Evolutionary conservation across 345 rosid species (phyloP).

Genomic region (Psidium guajava): DNA sequence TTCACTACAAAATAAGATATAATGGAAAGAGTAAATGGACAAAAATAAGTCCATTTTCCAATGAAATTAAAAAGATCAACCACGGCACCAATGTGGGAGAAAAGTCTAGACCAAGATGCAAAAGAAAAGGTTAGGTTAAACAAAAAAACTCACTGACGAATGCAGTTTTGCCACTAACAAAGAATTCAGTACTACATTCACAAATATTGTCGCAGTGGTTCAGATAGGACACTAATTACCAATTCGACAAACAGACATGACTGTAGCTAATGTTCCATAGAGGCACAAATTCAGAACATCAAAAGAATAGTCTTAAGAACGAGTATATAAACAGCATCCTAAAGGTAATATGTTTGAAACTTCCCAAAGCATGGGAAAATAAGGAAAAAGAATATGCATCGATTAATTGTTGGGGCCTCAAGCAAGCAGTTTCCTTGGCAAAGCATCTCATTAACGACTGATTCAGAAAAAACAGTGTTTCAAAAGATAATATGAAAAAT

Average conservation of each 20-base stretch:
- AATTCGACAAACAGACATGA: not conserved
- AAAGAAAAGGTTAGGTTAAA: not conserved
- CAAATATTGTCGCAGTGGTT: not conserved
- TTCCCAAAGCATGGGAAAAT: not conserved
- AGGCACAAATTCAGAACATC: not conserved
- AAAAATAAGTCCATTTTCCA: not conserved
- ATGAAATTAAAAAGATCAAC: not conserved
- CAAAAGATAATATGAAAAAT: not conserved
- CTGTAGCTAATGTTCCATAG: not conserved
- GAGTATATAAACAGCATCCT: not conserved
- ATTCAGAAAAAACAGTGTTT: not conserved
- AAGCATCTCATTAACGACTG: not conserved
- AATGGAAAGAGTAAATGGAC: not conserved
- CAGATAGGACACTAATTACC: not conserved
- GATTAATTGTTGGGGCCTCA: not conserved
- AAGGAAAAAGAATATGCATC: not conserved
- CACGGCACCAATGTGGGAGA: not conserved
- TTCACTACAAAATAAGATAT: slow-evolving; percentile 28
- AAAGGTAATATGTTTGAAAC: not conserved
- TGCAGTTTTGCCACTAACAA: not conserved
- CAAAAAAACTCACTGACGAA: not conserved
- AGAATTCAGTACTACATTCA: not conserved
- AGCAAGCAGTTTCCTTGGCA: not conserved
- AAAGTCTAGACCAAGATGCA: not conserved
- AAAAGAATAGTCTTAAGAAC: not conserved